Evolutionary conservation across 331 rosid species (phyloP).

Genomic region (Acacia pycnantha): DNA sequence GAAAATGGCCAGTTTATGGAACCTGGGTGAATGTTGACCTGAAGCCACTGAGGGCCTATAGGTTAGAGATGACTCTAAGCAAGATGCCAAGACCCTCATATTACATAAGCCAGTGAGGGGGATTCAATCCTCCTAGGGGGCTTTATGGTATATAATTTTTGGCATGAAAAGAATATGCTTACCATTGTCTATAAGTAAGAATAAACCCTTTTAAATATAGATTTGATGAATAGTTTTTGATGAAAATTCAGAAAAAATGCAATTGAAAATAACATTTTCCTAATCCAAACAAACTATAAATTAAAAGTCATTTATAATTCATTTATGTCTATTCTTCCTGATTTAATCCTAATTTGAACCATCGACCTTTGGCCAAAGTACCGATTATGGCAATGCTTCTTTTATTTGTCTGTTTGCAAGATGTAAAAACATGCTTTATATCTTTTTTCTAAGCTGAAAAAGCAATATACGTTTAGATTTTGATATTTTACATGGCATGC

Average conservation of each 20-base stretch:
- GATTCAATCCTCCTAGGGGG: neutral
- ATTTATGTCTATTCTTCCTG: neutral
- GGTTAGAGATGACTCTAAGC: neutral
- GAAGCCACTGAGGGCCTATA: neutral
- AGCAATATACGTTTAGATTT: neutral
- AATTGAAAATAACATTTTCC: neutral
- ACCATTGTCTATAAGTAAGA: neutral
- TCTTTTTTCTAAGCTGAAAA: neutral
- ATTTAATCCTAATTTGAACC: neutral
- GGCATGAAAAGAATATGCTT: neutral
- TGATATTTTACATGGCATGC: neutral
- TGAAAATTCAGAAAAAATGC: neutral
- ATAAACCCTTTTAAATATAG: neutral
- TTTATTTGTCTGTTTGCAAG: neutral
- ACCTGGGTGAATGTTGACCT: constrained; percentile 5
- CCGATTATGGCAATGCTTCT: neutral
- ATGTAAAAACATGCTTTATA: neutral
- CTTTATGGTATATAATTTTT: neutral
- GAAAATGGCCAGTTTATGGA: neutral
- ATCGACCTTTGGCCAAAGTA: neutral
- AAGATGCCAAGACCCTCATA: neutral
- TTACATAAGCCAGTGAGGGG: neutral
- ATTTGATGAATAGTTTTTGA: neutral
- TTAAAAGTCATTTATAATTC: neutral
- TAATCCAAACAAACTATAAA: neutral